Evolutionary conservation across 73 alveolate genomes (phyloP), one percentile per base, ranked within the genome.

Genomic region (Paraurostyla sp.): DNA sequence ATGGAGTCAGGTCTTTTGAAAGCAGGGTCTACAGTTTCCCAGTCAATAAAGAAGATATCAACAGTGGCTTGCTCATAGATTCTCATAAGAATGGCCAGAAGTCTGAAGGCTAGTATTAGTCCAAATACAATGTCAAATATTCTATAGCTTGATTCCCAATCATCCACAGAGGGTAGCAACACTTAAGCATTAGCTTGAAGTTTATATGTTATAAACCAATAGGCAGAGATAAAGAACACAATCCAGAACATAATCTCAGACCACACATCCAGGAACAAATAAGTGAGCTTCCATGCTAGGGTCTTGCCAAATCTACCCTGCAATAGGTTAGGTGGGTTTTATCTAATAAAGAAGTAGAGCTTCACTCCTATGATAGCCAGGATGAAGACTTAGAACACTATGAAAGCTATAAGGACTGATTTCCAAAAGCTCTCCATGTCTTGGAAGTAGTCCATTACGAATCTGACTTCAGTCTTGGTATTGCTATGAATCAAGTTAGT

Each of bases 1-100:
- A 85, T 69, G 50, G 51, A 75, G 27, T 84, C 80, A 15, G 63
- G 52, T 0, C 91, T 60, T 23, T 27, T 49, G 33, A 76, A 85
- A 80, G 84, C 57, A 32, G 85, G 91, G 71, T 88, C 91, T 73
- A 93, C 96, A 11, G 80, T 40, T 85, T 95, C 98, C 97, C 97
- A 93, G 83, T 95, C 98, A 27, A 95, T 94, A 49, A 95, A 83
- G 91, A 93, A 95, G 41, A 93, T 83, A 78, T 93, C 97, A 50
- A 95, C 89, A 49, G 87, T 60, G 27, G 93, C 65, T 76, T 93
- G 96, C 35, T 80, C 85, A 59, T 68, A 89, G 57, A 95, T 87
- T 50, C 89, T 81, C 60, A 84, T 80, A 15, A 93, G 27, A 88
- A 92, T 92, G 41, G 69, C 87, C 40, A 91, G 33, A 4, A 95